Evolutionary conservation across 23 red algal genomes (phyloP).

Genomic region (Gracilaria domingensis): DNA sequence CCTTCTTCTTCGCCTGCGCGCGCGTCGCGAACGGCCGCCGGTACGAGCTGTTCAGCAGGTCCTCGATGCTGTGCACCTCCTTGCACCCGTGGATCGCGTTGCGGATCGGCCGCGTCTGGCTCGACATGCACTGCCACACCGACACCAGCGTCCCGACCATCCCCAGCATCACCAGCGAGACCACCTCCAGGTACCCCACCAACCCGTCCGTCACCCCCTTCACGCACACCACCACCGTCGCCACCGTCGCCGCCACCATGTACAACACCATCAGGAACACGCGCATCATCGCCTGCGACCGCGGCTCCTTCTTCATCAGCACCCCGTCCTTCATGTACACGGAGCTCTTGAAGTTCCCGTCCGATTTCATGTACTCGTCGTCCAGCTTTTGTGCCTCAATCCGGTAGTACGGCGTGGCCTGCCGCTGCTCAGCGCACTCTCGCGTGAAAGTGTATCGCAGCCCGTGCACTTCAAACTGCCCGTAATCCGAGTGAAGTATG

Average conservation of each 20-base stretch:
- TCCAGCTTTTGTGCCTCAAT: too few relatives aligned
- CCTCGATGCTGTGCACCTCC: conserved; percentile 23
- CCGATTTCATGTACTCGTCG: too few relatives aligned
- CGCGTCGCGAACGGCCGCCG: background rate
- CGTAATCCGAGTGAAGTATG: conserved; percentile 23
- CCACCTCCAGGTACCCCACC: background rate
- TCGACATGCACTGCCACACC: conserved; percentile 17
- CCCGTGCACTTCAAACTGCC: conserved; percentile 18
- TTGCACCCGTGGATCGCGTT: conserved; percentile 14
- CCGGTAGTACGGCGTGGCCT: background rate
- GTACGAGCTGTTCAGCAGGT: conserved; percentile 8
- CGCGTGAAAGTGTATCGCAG: background rate
- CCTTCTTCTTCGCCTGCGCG: background rate
- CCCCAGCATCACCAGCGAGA: conserved; percentile 2
- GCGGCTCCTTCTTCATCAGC: background rate
- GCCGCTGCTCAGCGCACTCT: background rate
- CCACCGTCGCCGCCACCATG: background rate
- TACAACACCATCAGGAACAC: background rate
- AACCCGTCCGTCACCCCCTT: background rate
- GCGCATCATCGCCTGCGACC: background rate
- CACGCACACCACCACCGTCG: conserved; percentile 13
- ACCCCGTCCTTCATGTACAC: conserved; percentile 24
- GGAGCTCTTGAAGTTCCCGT: conserved; percentile 8
- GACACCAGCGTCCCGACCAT: background rate
- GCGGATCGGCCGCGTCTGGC: conserved; percentile 10